Percentiles rank a stretch among this genome's conserved stretches.
These are phyloP conservation scores for Colletotrichum theobromicola DNA, from an alignment of 2,329 filamentous ascomycete genomes.

Conservation along the genomic window DNA sequence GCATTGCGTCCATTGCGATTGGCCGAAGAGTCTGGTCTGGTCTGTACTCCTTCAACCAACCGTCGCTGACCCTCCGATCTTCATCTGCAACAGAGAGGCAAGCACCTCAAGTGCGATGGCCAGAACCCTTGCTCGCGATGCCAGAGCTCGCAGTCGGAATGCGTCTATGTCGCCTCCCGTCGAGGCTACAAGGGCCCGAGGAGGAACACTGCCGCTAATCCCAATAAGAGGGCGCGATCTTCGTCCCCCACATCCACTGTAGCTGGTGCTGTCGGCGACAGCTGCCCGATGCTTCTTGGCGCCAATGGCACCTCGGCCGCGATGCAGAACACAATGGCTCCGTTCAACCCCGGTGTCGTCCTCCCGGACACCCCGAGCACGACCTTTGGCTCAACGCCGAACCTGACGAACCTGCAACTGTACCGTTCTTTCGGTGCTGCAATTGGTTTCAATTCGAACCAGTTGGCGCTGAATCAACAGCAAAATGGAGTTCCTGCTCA, in stretches of 20 bases:
- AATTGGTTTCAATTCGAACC: constrained; percentile 28
- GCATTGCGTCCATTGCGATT: neutral
- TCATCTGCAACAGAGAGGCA: constrained; percentile 48
- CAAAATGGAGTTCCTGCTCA: constrained; percentile 27
- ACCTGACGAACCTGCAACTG: constrained; percentile 40
- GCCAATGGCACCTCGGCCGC: constrained; percentile 28
- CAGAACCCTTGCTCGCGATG: constrained; percentile 74
- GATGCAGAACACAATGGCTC: constrained; percentile 29
- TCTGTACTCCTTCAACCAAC: neutral
- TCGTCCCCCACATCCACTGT: constrained; percentile 45
- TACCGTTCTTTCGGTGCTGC: constrained; percentile 39
- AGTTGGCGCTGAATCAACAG: constrained; percentile 24
- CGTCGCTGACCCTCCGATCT: neutral
- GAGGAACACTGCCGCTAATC: constrained; percentile 48
- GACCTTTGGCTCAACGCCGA: constrained; percentile 32
- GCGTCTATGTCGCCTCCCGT: constrained; percentile 75
- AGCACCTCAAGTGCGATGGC: constrained; percentile 81
- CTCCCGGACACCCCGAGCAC: constrained; percentile 38
- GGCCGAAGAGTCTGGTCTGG: neutral
- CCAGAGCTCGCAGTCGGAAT: constrained; percentile 60
- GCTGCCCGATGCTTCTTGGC: constrained; percentile 50
- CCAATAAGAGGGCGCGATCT: constrained; percentile 33
- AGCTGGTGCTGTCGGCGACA: constrained; percentile 24
- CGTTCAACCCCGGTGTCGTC: constrained; percentile 37
- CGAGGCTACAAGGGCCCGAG: constrained; percentile 75